These are phyloP conservation scores for Collybia mongolica DNA, from an alignment of 768 basidiomycete species.

Conservation along the genomic window DNA sequence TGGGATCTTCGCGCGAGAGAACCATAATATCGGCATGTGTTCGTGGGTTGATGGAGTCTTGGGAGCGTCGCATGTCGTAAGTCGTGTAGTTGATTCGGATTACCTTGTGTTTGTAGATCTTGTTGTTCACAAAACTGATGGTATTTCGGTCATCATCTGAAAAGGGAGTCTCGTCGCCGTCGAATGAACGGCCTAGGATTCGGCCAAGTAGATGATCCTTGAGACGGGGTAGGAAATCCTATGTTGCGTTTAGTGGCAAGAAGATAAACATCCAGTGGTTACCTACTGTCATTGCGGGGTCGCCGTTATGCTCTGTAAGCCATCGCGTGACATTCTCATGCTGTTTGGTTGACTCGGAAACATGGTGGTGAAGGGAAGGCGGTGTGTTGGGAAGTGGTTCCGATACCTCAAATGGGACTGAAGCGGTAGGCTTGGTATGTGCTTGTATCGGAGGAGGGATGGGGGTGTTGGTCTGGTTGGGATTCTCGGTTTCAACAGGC, in stretches of 20 bases:
- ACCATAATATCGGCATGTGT: constrained; percentile 33
- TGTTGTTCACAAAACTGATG: constrained; percentile 16
- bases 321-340: constrained; percentile 1
- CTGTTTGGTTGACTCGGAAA: constrained; percentile 15
- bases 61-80: constrained; percentile 35
- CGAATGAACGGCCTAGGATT: background rate
- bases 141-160: constrained; percentile 8
- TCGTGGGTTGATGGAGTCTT: constrained; percentile 36
- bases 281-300: constrained; percentile 26
- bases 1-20: constrained; percentile 19
- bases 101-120: constrained; percentile 19
- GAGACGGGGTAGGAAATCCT: constrained; percentile 27
- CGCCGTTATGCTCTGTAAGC: constrained; percentile 6
- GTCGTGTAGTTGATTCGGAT: constrained; percentile 36
- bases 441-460: background rate
- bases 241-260: background rate
- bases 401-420: constrained; percentile 5
- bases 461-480: background rate
- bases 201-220: constrained; percentile 21
- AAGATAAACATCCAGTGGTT: background rate
- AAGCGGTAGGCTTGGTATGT: background rate
- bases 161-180: constrained; percentile 10
- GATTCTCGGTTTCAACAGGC: background rate
- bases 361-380: constrained; percentile 17
- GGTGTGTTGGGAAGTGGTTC: constrained; percentile 11